Percentiles rank a stretch among this genome's conserved stretches.
These are phyloP conservation scores for Adansonia digitata DNA, from an alignment of 345 rosid genomes.

Conservation along the genomic window DNA sequence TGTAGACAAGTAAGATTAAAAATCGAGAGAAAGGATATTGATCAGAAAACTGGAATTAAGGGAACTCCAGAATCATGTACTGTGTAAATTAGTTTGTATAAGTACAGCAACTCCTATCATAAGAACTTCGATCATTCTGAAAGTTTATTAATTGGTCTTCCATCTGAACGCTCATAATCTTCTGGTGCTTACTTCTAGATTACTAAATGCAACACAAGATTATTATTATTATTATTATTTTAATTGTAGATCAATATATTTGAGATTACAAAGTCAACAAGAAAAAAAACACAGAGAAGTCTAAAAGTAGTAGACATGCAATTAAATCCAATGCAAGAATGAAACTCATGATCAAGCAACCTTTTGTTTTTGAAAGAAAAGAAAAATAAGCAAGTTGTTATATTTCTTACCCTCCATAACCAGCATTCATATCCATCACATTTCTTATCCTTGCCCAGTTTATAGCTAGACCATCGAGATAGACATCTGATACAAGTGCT, in stretches of 20 bases:
- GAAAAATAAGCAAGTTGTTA: not conserved
- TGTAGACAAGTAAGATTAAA: not conserved
- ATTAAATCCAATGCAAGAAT: not conserved
- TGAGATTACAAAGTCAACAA: not conserved
- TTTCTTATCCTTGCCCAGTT: conserved; percentile 69
- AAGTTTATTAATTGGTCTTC: not conserved
- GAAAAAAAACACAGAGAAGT: not conserved
- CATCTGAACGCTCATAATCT: not conserved
- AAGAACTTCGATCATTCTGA: not conserved
- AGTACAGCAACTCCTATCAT: not conserved
- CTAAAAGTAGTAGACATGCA: not conserved
- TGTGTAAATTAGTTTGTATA: not conserved
- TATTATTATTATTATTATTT: not conserved
- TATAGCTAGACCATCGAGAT: conserved; percentile 47
- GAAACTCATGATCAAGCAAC: not conserved
- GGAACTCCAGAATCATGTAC: not conserved
- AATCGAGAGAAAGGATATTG: not conserved
- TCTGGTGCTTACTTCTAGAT: not conserved
- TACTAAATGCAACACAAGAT: not conserved
- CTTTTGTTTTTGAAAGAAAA: not conserved
- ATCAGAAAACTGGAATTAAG: not conserved
- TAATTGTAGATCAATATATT: not conserved
- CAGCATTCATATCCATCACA: conserved; percentile 95
- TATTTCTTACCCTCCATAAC: conserved; percentile 76
- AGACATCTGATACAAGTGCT: conserved; percentile 56